Conservation (phyloP, 768 basidiomycete genomes). For the Pholiota conissans region DNA sequence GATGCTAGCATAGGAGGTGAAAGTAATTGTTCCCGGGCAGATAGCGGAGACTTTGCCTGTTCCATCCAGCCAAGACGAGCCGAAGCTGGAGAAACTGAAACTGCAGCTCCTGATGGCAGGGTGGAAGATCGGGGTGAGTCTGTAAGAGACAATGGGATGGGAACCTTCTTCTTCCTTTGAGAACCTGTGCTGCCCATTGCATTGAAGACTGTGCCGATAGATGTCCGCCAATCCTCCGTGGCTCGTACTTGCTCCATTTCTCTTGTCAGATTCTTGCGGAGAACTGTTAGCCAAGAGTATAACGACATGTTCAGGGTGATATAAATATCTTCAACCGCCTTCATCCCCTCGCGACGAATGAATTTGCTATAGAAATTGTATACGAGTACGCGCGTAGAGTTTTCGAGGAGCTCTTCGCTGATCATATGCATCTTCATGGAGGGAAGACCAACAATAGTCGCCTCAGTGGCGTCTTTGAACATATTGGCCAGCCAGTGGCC, state of each 20-base stretch:
- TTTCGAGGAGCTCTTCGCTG: conserved; percentile 58
- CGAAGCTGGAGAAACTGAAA: conserved; percentile 26
- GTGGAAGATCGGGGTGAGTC: conserved; percentile 32
- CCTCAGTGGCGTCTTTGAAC: conserved; percentile 61
- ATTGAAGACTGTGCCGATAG: conserved; percentile 29
- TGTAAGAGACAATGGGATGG: conserved; percentile 33
- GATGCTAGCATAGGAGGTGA: conserved; percentile 8
- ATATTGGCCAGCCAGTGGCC: conserved; percentile 61
- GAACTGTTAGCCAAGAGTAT: conserved; percentile 78
- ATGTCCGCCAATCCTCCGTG: conserved; percentile 53
- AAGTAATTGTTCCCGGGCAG: conserved; percentile 17
- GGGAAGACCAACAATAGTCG: conserved; percentile 78
- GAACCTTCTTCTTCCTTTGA: conserved; percentile 36
- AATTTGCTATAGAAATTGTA: conserved; percentile 80
- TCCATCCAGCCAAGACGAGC: conserved; percentile 20
- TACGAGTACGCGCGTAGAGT: conserved; percentile 39
- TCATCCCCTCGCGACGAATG: conserved; percentile 48
- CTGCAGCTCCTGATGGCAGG: conserved; percentile 21
- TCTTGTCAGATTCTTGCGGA: conserved; percentile 71
- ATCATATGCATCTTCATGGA: conserved; percentile 82
- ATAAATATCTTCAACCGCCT: conserved; percentile 74
- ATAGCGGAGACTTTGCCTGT: conserved; percentile 16
- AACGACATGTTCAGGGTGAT: conserved; percentile 83
- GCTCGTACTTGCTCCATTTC: conserved; percentile 78
- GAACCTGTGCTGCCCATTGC: conserved; percentile 22